Evolutionary conservation across 768 basidiomycete genomes (phyloP).

Genomic region (Tylopilus intermedius): DNA sequence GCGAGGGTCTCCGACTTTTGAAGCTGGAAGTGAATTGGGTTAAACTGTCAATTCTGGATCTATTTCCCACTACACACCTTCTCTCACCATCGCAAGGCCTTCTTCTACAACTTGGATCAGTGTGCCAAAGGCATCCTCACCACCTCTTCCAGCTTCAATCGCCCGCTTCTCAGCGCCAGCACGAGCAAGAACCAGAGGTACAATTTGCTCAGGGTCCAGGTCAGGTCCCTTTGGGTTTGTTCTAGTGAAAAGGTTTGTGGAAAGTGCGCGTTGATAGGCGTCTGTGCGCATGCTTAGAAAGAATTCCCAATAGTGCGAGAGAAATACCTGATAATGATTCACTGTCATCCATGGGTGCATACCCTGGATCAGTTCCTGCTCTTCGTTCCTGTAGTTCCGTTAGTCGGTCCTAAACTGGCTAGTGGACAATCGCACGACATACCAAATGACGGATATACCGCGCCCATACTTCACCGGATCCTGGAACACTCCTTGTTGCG

Average conservation of each 20-base stretch:
- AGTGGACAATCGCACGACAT: slow-evolving; percentile 13
- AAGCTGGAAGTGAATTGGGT: slow-evolving; percentile 36
- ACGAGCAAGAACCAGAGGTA: slow-evolving; percentile 59
- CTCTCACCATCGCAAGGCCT: slow-evolving; percentile 57
- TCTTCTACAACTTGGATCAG: slow-evolving; percentile 57
- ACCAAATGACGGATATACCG: slow-evolving; percentile 72
- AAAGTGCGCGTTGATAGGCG: slow-evolving; percentile 53
- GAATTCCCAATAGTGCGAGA: background rate
- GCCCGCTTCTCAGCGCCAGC: slow-evolving; percentile 59
- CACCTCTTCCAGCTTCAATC: slow-evolving; percentile 43
- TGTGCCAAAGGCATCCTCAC: slow-evolving; percentile 48
- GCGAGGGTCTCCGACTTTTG: slow-evolving; percentile 66
- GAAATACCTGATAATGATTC: slow-evolving; percentile 27
- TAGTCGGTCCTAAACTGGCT: background rate
- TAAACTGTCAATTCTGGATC: background rate
- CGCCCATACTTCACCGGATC: slow-evolving; percentile 74
- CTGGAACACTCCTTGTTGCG: slow-evolving; percentile 69
- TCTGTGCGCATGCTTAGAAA: slow-evolving; percentile 34
- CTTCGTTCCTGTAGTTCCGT: slow-evolving; percentile 18
- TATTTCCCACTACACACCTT: slow-evolving; percentile 36
- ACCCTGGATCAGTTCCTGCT: slow-evolving; percentile 9
- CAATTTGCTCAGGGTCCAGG: slow-evolving; percentile 58
- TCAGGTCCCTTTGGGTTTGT: slow-evolving; percentile 14
- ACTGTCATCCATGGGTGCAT: slow-evolving; percentile 15
- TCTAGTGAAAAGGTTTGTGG: slow-evolving; percentile 47